Evolutionary conservation across 2,329 filamentous ascomycete genomes (phyloP), one percentile per base, ranked within the genome.

Genomic region (Ceratocystis papillata): DNA sequence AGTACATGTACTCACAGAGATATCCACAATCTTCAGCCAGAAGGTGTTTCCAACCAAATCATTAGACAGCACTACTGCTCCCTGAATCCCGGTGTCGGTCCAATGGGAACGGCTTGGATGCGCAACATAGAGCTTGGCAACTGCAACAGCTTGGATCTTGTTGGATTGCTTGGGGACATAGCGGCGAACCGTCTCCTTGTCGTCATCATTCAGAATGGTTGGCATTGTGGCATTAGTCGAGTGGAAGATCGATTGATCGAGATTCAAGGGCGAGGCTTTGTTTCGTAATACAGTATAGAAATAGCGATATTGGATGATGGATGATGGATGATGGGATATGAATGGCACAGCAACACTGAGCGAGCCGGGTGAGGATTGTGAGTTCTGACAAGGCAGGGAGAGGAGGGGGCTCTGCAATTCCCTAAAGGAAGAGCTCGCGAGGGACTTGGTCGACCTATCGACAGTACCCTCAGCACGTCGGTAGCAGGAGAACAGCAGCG

Each of bases 1-100:
- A 41, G 37, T 15, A 41, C 2, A 15, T 53, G 80, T 15, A 55
- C 87, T 73, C 81, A 96, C 91, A 74, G 91, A 96, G 66, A 99
- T 86, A 75, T 99, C 94, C 63, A 99, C 94, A 78, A 99, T 80
- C 80, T 99, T 99, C 71, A 99, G 79, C 90, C 93, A 99, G 77
- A 92, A 96, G 0, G 94, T 96, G 75, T 96, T 88, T 70, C 94
- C 94, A 33, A 97, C 91, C 48, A 96, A 78, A 74, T 99, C 94
- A 75, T 97, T 96, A 70, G 90, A 88, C 69, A 99, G 84, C 64
- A 96, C 93, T 45, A 87, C 84, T 63, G 94, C 94, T 64, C 94
- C 94, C 75, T 97, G 94, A 59, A 97, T 78, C 15, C 93, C 94
- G 0, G 93, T 96, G 74, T 93, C 96, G 33, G 86, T 93, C 94